phyloP scores from a whole-genome alignment of 208 protist genomes.

The Acanthamoeba culbertsoni region DNA sequence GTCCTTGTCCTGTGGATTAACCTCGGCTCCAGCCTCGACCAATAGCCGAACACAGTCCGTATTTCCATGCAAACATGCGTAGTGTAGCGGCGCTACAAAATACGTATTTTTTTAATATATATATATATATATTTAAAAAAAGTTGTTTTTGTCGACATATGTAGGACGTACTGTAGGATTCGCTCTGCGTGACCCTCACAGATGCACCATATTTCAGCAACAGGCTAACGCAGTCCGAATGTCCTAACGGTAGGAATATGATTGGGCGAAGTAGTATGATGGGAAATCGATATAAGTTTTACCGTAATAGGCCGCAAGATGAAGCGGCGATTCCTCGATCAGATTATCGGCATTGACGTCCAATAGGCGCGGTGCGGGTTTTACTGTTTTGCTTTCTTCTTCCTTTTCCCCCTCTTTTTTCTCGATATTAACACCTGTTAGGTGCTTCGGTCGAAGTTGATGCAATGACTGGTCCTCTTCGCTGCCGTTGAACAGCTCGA shows the following conservation, averaged over 20 bases:
- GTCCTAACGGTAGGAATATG: background rate
- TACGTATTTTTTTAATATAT: too few relatives aligned
- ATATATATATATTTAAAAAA: too few relatives aligned
- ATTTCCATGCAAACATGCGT: background rate
- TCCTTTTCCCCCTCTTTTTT: background rate
- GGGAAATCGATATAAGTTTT: background rate
- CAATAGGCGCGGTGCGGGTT: background rate
- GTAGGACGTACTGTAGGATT: background rate
- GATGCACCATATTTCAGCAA: background rate
- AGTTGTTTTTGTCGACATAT: background rate
- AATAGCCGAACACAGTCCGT: background rate
- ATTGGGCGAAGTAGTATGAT: background rate
- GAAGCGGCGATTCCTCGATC: background rate
- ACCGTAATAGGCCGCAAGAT: conserved; percentile 19
- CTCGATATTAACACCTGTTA: too few relatives aligned
- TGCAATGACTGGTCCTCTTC: background rate
- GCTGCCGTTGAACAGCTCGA: background rate
- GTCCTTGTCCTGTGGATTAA: conserved; percentile 36
- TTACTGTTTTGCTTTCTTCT: background rate
- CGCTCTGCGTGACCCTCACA: background rate
- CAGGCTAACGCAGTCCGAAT: background rate
- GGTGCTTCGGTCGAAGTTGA: background rate
- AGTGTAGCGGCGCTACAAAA: background rate
- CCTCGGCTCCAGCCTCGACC: background rate
- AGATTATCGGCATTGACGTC: conserved; percentile 24